Evolutionary conservation across 1,284 basidiomycete genomes (phyloP).

Genomic region (Rhodofomes roseus): DNA sequence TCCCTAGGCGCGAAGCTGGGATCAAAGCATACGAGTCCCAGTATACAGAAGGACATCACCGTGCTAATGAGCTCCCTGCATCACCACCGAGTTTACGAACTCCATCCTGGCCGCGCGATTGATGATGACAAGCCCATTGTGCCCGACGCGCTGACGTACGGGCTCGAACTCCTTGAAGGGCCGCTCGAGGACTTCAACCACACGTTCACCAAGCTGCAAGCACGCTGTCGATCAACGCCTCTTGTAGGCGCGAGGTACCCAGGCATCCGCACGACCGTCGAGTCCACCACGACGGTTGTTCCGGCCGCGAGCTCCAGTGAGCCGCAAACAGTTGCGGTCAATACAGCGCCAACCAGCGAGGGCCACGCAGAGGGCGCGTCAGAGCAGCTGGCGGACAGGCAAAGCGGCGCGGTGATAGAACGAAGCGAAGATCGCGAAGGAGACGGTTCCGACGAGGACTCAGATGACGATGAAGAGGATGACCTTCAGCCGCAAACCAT

Average conservation of each 20-base stretch:
- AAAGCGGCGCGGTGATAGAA: not conserved
- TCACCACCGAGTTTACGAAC: constrained; percentile 7
- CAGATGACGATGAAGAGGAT: not conserved
- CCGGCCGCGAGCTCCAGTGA: no score
- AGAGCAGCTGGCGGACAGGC: no score
- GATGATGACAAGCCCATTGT: constrained; percentile 6
- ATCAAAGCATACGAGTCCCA: constrained; percentile 22
- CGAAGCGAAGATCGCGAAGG: not conserved
- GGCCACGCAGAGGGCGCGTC: no score
- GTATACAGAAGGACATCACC: constrained; percentile 18
- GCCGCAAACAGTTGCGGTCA: no score
- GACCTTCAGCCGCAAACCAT: not conserved
- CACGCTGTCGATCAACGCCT: not conserved
- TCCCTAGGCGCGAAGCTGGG: constrained; percentile 30
- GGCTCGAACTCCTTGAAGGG: constrained; percentile 1
- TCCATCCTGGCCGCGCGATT: constrained; percentile 10
- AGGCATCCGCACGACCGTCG: no score
- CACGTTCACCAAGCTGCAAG: constrained; percentile 7
- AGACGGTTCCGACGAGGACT: not conserved
- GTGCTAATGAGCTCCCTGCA: no score
- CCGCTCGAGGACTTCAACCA: constrained; percentile 16
- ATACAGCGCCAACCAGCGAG: no score
- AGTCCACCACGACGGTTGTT: no score
- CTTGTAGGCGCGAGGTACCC: not conserved
- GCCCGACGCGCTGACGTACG: constrained; percentile 7